A percentile compares a stretch with the other conserved stretches of the same genome.
phyloP scores from a whole-genome alignment of 2,329 filamentous ascomycete species.

The Pestalotiopsis fici region DNA sequence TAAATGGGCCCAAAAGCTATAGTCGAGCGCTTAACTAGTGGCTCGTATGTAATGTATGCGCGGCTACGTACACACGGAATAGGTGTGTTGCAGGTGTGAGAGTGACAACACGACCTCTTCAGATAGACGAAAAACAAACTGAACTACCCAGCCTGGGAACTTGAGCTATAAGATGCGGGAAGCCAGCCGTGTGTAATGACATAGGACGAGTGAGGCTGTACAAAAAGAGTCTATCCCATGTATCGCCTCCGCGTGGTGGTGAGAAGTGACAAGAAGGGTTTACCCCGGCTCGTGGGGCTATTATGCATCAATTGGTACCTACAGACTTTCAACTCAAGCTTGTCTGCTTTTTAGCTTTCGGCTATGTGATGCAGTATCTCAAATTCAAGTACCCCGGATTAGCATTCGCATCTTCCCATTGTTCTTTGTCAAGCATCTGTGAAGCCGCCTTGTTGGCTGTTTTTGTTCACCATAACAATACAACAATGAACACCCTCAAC shows the following conservation, averaged over 20 bases:
- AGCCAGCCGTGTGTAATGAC: background rate
- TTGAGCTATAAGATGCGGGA: background rate
- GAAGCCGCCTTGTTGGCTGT: background rate
- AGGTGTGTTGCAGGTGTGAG: background rate
- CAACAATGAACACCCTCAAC: background rate
- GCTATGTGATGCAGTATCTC: background rate
- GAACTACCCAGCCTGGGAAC: background rate
- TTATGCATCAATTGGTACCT: background rate
- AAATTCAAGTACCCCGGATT: background rate
- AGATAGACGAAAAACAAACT: background rate
- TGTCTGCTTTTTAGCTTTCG: background rate
- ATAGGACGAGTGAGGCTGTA: background rate
- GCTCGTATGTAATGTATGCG: background rate
- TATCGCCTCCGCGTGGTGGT: background rate
- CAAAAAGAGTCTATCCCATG: background rate
- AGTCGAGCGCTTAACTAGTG: background rate
- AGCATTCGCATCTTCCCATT: background rate
- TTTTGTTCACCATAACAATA: background rate
- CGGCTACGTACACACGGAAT: background rate
- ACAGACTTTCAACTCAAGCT: background rate
- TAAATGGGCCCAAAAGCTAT: background rate
- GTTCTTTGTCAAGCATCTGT: background rate
- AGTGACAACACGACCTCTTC: background rate
- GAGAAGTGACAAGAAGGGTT: background rate
- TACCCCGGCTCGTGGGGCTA: background rate